Evolutionary conservation across 1,284 basidiomycete genomes (phyloP), one percentile per base, ranked within the genome.

Genomic region (Malassezia cuniculi): DNA sequence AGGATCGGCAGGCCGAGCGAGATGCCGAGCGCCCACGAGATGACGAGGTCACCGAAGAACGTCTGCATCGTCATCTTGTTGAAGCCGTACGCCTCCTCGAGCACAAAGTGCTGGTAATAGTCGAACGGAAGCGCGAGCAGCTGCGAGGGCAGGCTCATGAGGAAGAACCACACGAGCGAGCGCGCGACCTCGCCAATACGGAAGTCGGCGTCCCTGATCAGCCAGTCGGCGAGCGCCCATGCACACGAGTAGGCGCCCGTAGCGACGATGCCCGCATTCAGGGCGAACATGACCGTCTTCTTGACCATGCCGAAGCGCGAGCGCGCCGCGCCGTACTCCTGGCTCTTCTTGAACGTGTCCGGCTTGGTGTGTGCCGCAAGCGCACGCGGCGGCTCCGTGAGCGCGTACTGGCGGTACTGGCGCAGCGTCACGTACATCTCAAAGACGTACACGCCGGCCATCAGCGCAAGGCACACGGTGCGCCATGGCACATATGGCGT

Each of bases 1-100:
- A 94, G 74, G 71, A 95, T 80, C 0, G 90, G 90, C 1, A 80
- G 73, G 15, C 87, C 85, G n/a, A 97, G 73, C 25, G 71, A 75
- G 34, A 81, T 75, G 6, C 77, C 77, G 31, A 97, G 69, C 3
- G 71, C 68, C 76, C 80, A 85, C 15, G 78, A 75, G 70, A 93
- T 94, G 57, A 89, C 30, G 29, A 82, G 69, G 68, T 94, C 87
- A 2, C 74, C 70, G 41, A 86, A 64, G 28, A 56, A 64, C 3
- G 87, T 73, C 5, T 55, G 54, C 1, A 76, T 75, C 0, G 85
- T 85, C 12, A 79, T 85, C 72, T 94, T 94, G 76, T 95, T 95
- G 75, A 95, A 95, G 1, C 87, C 89, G 58, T 94, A 85, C 52
- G 80, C 80, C 68, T 93, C 81, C 69, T 97, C 93, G 29, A 97